These are phyloP conservation scores for Lentinus tigrinus DNA, from an alignment of 768 basidiomycete species.

Conservation along the genomic window DNA sequence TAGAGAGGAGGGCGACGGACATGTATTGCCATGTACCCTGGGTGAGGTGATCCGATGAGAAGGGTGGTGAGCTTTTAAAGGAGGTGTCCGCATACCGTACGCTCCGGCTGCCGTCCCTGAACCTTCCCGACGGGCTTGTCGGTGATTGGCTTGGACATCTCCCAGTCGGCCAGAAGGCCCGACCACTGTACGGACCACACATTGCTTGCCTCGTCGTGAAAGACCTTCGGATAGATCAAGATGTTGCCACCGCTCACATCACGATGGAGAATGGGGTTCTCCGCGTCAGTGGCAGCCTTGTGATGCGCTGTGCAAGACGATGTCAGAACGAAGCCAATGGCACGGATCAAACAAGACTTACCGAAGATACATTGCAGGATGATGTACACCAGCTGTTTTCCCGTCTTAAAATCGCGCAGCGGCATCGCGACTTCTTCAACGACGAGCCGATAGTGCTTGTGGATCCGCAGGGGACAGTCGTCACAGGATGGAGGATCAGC, in stretches of 20 bases:
- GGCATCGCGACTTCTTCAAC: not conserved
- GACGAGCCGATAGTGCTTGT: slow-evolving; percentile 3
- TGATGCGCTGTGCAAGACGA: not conserved
- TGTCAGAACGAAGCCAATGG: too few species aligned
- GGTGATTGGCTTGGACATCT: not conserved
- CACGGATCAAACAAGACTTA: not conserved
- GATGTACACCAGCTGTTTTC: not conserved
- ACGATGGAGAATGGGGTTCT: not conserved
- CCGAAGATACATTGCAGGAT: not conserved
- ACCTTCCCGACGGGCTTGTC: not conserved
- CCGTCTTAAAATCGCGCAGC: not conserved
- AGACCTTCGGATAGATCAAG: slow-evolving; percentile 1
- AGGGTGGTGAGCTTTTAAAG: too few species aligned
- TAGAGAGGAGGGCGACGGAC: not conserved
- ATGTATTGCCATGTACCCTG: slow-evolving; percentile 21
- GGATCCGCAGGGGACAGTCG: not conserved
- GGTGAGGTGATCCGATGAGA: too few species aligned
- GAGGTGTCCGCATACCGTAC: slow-evolving; percentile 1
- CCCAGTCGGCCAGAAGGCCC: slow-evolving; percentile 7
- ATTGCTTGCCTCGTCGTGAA: not conserved
- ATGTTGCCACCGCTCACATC: slow-evolving; percentile 13
- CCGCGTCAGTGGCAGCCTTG: too few species aligned
- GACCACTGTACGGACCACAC: not conserved
- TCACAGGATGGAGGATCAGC: not conserved
- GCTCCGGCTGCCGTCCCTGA: not conserved